Percentiles rank a stretch among this genome's conserved stretches.
phyloP scores from a whole-genome alignment of 2,329 filamentous ascomycete genomes.

The Chrysoporthe deuterocubensis region DNA sequence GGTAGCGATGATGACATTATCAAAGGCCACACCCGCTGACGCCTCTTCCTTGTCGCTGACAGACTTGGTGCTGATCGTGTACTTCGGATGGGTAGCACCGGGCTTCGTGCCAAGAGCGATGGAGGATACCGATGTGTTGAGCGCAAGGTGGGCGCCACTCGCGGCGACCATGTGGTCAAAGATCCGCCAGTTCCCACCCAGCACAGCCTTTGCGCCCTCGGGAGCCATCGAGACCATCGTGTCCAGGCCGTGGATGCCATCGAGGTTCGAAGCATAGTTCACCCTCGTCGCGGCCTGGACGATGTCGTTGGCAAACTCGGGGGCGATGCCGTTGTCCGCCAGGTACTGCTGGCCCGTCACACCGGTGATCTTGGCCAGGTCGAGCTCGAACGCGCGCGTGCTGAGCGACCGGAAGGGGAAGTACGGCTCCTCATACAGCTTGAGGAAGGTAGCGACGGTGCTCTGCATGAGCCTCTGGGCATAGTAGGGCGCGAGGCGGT shows the following conservation, averaged over 20 bases:
- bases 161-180: constrained; percentile 79
- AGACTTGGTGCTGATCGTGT: constrained; percentile 47
- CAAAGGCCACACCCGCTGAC: constrained; percentile 58
- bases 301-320: constrained; percentile 74
- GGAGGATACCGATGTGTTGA: constrained; percentile 70
- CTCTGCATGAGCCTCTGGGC: constrained; percentile 73
- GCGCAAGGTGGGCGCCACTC: constrained; percentile 62
- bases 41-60: constrained; percentile 31
- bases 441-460: constrained; percentile 73
- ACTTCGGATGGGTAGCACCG: constrained; percentile 47
- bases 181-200: constrained; percentile 92
- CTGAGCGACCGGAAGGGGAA: constrained; percentile 86
- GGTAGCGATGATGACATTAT: constrained; percentile 80
- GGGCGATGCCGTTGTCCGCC: constrained; percentile 63
- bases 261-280: constrained; percentile 91
- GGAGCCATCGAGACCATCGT: constrained; percentile 91
- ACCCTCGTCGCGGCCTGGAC: constrained; percentile 90
- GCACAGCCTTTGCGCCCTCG: constrained; percentile 77
- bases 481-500: constrained; percentile 77
- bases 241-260: constrained; percentile 84
- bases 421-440: constrained; percentile 77
- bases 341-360: constrained; percentile 77
- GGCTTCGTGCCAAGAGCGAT: constrained; percentile 56
- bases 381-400: constrained; percentile 68
- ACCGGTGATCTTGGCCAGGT: constrained; percentile 66